These are phyloP conservation scores for Naematelia encephala DNA, from an alignment of 768 basidiomycete genomes.

Conservation along the genomic window DNA sequence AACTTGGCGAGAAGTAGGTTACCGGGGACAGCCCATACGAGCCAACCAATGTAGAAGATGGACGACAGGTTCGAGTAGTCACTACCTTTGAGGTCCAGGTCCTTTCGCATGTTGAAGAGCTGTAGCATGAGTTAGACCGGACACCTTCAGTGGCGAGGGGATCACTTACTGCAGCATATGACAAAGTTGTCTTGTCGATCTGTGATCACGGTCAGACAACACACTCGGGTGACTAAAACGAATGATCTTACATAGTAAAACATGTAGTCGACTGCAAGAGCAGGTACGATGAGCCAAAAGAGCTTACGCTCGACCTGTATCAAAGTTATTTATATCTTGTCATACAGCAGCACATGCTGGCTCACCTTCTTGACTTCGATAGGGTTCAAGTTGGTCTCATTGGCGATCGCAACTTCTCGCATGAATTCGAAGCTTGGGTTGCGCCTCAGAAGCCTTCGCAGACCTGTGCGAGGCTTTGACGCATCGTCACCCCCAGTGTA, in stretches of 20 bases:
- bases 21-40: conserved; percentile 54
- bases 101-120: conserved; percentile 50
- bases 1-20: conserved; percentile 48
- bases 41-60: conserved; percentile 51
- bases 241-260: conserved; percentile 25
- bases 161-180: neutral
- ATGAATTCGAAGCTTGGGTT: conserved; percentile 39
- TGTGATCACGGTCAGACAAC: neutral
- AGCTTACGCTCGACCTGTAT: conserved; percentile 34
- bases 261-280: conserved; percentile 34
- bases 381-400: conserved; percentile 26
- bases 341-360: neutral
- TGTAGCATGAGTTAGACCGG: conserved; percentile 25
- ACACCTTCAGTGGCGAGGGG: conserved; percentile 11
- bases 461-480: conserved; percentile 19
- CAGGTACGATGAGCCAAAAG: conserved; percentile 39
- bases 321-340: neutral
- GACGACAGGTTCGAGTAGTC: conserved; percentile 51
- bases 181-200: conserved; percentile 26
- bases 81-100: conserved; percentile 47
- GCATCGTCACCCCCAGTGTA: conserved; percentile 28
- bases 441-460: conserved; percentile 22
- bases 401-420: conserved; percentile 29
- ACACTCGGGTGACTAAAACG: neutral
- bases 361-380: conserved; percentile 32